A percentile compares a stretch with the other conserved stretches of the same genome.
These are phyloP conservation scores for Leptographium flavum DNA, from an alignment of 2,329 filamentous ascomycete species.

Conservation along the genomic window DNA sequence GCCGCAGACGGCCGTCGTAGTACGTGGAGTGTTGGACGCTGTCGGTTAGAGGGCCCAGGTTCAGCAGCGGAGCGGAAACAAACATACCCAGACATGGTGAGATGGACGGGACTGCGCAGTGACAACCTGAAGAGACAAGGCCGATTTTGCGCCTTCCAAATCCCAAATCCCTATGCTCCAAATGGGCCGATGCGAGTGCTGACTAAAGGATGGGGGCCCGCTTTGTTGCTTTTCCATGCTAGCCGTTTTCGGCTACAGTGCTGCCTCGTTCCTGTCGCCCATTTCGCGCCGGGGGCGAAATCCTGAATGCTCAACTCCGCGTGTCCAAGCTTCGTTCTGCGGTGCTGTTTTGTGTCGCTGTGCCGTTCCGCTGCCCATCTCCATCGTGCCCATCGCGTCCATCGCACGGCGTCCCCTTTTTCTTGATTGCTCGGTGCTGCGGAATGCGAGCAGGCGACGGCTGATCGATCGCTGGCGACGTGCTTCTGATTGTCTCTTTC, in stretches of 20 bases:
- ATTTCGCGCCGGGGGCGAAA: not conserved
- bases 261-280: not conserved
- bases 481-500: too few species aligned
- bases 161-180: too few species aligned
- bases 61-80: not conserved
- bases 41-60: not conserved
- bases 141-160: not conserved
- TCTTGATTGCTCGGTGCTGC: not conserved
- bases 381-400: too few species aligned
- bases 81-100: conserved; percentile 8
- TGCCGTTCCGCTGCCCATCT: not conserved
- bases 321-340: not conserved
- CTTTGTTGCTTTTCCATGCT: not conserved
- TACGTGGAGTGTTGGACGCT: conserved; percentile 52
- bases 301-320: not conserved
- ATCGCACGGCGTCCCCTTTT: not conserved
- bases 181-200: not conserved
- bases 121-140: too few species aligned
- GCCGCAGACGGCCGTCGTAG: conserved; percentile 78
- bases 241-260: not conserved
- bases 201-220: not conserved
- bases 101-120: too few species aligned
- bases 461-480: not conserved
- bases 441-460: not conserved
- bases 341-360: not conserved